Evolutionary conservation across 805 yeast species (phyloP).

Genomic region (Priceomyces castillae): DNA sequence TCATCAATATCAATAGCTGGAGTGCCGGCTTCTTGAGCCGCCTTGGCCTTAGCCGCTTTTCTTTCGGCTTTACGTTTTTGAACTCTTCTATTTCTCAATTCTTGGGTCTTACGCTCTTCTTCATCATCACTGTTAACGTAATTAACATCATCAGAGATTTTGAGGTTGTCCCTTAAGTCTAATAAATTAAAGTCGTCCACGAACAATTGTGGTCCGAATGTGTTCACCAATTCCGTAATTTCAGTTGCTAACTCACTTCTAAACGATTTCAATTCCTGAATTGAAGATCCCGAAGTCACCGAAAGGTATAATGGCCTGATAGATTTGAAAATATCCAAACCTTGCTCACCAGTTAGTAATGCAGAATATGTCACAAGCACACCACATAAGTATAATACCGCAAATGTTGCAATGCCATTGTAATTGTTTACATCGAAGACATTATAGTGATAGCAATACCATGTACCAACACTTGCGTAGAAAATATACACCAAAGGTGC

Average conservation of each 20-base stretch:
- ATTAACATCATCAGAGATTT: slow-evolving; percentile 24
- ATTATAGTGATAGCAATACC: slow-evolving; percentile 23
- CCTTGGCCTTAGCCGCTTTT: slow-evolving; percentile 10
- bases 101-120: slow-evolving; percentile 49
- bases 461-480: slow-evolving; percentile 66
- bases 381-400: slow-evolving; percentile 56
- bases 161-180: slow-evolving; percentile 42
- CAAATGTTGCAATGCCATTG: slow-evolving; percentile 19
- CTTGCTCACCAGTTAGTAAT: slow-evolving; percentile 85
- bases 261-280: slow-evolving; percentile 56
- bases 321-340: slow-evolving; percentile 83
- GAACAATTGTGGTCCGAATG: slow-evolving; percentile 78
- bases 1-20: slow-evolving; percentile 7
- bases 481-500: slow-evolving; percentile 84
- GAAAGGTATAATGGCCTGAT: slow-evolving; percentile 76
- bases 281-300: slow-evolving; percentile 54
- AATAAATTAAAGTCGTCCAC: slow-evolving; percentile 72
- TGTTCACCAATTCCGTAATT: slow-evolving; percentile 77
- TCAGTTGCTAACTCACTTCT: slow-evolving; percentile 64
- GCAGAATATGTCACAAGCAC: slow-evolving; percentile 85
- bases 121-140: slow-evolving; percentile 45
- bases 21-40: slow-evolving; percentile 8
- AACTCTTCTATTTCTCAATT: slow-evolving; percentile 43
- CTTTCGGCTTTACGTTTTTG: slow-evolving; percentile 23
- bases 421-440: slow-evolving; percentile 17